Evolutionary conservation across 805 yeast genomes (phyloP), one percentile per base, ranked within the genome.

Genomic region (Priceomyces castillae): DNA sequence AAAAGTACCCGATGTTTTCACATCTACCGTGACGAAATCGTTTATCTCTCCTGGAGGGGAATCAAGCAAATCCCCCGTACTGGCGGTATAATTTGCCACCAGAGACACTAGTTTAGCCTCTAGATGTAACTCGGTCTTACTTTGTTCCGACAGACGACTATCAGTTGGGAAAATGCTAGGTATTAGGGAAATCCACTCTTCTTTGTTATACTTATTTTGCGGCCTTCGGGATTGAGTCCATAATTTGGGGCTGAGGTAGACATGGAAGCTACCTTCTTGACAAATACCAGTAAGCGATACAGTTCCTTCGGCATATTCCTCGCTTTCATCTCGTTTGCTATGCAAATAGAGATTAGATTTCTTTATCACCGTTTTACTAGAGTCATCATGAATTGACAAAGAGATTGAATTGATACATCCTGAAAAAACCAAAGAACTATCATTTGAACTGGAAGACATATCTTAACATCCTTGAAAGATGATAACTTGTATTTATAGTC

Each of bases 51-150:
- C 51, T 7, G 50, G 53, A 14, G 58, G 65, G 2, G 51, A 58
- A 7, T 59, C 63, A 10, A 49, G 37, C 35, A 65, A 50, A 14
- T 57, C 61, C 1, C 58, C 56, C 3, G 56, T 53, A 18, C 50
- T 52, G 1, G 34, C 39, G 38, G 61, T 61, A 42, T 60, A 58
- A 19, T 54, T 52, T 12, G 14, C 26, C 23, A 51, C 50, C 42
- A 49, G 54, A n/a, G 65, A 59, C 2, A 50, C 38, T 26, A 65
- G 50, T 39, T 48, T 59, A 3, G 56, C 65, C n/a, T 43, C 47
- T 17, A 52, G 53, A 14, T 48, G 45, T 20, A 22, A 40, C 37
- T 5, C 26, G 40, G 6, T 20, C 19, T 19, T 12, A 17, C 14
- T 9, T 17, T 7, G 14, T 20, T 34, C 25, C 15, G 7, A 11